Evolutionary conservation across 257 asterid genomes (phyloP), one percentile per base, ranked within the genome.

Genomic region (Scutellaria galericulata): DNA sequence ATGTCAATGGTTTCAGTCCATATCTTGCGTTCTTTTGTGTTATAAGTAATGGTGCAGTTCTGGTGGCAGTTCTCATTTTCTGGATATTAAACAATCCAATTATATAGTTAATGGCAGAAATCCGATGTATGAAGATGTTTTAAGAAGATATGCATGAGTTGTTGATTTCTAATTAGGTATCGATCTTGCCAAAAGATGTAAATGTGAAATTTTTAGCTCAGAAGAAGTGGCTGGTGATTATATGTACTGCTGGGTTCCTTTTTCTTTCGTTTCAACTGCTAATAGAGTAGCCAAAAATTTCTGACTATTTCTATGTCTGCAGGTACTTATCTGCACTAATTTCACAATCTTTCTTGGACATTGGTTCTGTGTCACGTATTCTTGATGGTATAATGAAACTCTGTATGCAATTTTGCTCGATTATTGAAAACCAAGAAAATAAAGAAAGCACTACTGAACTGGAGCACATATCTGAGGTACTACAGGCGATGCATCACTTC

Each of bases 331-430:
- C 97, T 61, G 98, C 99, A 13, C 81, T 95, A 69, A 83, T 92
- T 78, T 95, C 98, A 51, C 96, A 92, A 75, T 92, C 97, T 20
- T 95, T 95, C 87, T 83, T 95, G 91, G 99, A 95, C 77, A 95
- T 95, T 41, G 99, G 98, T 75, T 90, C 98, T 35, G 97, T 92
- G 57, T 92, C 99, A 15, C 93, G 99, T 75, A 95, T 95, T 76
- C 90, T 95, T 82, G 96, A 92, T 71, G 97, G 99, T 60, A 95
- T 95, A 62, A 92, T 95, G 96, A 92, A 87, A 72, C 91, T 92
- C 46, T 92, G 99, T 80, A 78, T 88, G 78, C 97, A 88, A 81
- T 95, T 92, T 83, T 92, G 98, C 87, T 92, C 98, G 99, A 92
- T 83, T 85, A 79, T 92, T 59, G 99, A 95, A 80, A 85, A 78